Conservation (phyloP, 345 rosid species). For the Heritiera littoralis region DNA sequence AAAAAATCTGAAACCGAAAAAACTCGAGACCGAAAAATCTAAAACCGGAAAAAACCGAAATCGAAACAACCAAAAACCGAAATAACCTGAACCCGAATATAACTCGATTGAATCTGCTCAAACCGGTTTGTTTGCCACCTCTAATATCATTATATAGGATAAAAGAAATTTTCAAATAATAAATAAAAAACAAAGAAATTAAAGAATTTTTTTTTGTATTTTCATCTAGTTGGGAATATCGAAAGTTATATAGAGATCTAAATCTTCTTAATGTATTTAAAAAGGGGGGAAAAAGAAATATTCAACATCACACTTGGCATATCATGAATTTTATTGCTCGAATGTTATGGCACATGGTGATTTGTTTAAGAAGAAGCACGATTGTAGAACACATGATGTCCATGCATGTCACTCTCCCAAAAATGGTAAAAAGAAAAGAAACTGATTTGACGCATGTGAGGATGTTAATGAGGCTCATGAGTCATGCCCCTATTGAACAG, state of each 20-base stretch:
- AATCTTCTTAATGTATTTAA: neutral
- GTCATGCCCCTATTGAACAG: neutral
- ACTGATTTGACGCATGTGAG: slow-evolving; percentile 2
- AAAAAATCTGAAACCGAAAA: too few species aligned
- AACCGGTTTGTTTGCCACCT: too few species aligned
- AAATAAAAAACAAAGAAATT: neutral
- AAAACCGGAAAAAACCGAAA: too few species aligned
- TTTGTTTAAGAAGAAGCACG: slow-evolving; percentile 6
- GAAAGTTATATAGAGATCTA: neutral
- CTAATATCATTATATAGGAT: too few species aligned
- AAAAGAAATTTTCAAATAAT: too few species aligned
- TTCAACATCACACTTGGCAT: neutral
- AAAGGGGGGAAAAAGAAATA: neutral
- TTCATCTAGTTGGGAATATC: neutral
- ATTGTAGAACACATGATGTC: neutral
- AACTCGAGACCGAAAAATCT: too few species aligned
- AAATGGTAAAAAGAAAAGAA: neutral
- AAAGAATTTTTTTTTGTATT: neutral
- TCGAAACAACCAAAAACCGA: too few species aligned
- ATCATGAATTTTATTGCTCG: neutral
- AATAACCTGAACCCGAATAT: too few species aligned
- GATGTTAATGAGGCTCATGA: neutral
- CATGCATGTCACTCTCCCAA: neutral
- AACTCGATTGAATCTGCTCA: too few species aligned
- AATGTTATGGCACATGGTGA: neutral